Evolutionary conservation across 495 filamentous ascomycete species (phyloP).

Genomic region (Lentithecium fluviatile): DNA sequence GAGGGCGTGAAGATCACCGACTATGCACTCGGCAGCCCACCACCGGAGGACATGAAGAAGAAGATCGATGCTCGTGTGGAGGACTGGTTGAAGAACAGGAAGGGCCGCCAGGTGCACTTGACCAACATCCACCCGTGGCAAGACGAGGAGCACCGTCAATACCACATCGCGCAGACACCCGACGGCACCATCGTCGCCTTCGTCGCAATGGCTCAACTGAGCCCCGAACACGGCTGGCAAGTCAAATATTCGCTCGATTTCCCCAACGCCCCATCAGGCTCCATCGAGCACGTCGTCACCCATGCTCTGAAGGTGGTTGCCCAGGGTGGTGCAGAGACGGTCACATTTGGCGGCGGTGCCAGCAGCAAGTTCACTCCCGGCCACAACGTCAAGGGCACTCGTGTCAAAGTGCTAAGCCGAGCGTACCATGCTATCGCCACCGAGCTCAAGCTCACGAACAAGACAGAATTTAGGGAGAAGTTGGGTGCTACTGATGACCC

Average conservation of each 20-base stretch:
- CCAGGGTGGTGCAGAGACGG: slow-evolving; percentile 58
- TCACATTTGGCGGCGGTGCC: slow-evolving; percentile 81
- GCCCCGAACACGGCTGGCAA: slow-evolving; percentile 76
- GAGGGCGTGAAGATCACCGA: slow-evolving; percentile 74
- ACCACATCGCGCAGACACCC: slow-evolving; percentile 70
- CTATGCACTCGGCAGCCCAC: slow-evolving; percentile 57
- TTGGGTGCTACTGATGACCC: slow-evolving; percentile 74
- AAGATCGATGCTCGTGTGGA: slow-evolving; percentile 68
- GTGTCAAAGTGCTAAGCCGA: slow-evolving; percentile 69
- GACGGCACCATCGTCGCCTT: slow-evolving; percentile 68
- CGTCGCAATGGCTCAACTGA: slow-evolving; percentile 70
- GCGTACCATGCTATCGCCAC: slow-evolving; percentile 75
- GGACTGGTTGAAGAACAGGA: slow-evolving; percentile 76
- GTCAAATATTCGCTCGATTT: slow-evolving; percentile 88
- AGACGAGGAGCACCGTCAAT: slow-evolving; percentile 73
- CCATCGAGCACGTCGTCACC: slow-evolving; percentile 76
- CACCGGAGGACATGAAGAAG: slow-evolving; percentile 60
- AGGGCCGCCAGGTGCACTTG: slow-evolving; percentile 80
- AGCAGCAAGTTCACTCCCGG: slow-evolving; percentile 65
- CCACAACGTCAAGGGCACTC: slow-evolving; percentile 69
- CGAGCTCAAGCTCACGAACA: slow-evolving; percentile 73
- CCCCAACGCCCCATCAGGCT: slow-evolving; percentile 71
- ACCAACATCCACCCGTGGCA: slow-evolving; percentile 82
- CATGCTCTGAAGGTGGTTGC: slow-evolving; percentile 70
- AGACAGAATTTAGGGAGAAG: slow-evolving; percentile 86